These are phyloP conservation scores for Pseudofabraea citricarpa DNA, from an alignment of 2,329 filamentous ascomycete genomes.

Conservation along the genomic window DNA sequence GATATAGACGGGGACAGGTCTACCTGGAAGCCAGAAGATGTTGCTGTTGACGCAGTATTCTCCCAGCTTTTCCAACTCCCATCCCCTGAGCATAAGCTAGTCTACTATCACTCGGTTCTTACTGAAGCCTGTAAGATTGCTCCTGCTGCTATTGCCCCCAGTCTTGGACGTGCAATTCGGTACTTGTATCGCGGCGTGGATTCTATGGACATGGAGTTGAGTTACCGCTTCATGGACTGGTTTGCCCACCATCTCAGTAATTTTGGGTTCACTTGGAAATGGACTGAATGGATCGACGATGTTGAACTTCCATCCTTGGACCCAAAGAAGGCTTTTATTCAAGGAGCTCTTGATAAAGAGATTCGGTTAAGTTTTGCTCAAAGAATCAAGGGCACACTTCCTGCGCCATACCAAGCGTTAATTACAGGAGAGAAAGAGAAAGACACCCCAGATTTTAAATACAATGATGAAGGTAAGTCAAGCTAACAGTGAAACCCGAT, in stretches of 20 bases:
- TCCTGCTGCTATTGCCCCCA: constrained; percentile 92
- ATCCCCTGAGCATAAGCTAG: constrained; percentile 81
- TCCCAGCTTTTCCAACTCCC: constrained; percentile 90
- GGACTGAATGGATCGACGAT: constrained; percentile 94
- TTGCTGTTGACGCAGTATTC: constrained; percentile 95
- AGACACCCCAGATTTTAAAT: constrained; percentile 96
- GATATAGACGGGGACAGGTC: constrained; percentile 60
- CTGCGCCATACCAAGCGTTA: constrained; percentile 73
- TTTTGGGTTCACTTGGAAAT: constrained; percentile 99
- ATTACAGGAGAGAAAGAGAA: constrained; percentile 87
- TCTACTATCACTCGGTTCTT: constrained; percentile 93
- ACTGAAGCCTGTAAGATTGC: constrained; percentile 96
- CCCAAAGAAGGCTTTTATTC: constrained; percentile 90
- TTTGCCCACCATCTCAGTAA: constrained; percentile 97
- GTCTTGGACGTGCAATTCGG: constrained; percentile 85
- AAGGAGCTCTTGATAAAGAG: constrained; percentile 89
- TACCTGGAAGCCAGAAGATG: constrained; percentile 97
- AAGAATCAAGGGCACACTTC: constrained; percentile 89
- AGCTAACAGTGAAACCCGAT: not conserved
- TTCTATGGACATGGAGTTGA: constrained; percentile 80
- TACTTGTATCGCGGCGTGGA: constrained; percentile 82
- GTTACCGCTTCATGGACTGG: constrained; percentile 90
- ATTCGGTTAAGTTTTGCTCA: constrained; percentile 95
- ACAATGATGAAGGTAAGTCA: constrained; percentile 63
- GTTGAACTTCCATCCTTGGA: constrained; percentile 71